Percentiles rank a stretch among this genome's conserved stretches.
phyloP scores from a whole-genome alignment of 306 rosid species.

The Cicer judaicum region DNA sequence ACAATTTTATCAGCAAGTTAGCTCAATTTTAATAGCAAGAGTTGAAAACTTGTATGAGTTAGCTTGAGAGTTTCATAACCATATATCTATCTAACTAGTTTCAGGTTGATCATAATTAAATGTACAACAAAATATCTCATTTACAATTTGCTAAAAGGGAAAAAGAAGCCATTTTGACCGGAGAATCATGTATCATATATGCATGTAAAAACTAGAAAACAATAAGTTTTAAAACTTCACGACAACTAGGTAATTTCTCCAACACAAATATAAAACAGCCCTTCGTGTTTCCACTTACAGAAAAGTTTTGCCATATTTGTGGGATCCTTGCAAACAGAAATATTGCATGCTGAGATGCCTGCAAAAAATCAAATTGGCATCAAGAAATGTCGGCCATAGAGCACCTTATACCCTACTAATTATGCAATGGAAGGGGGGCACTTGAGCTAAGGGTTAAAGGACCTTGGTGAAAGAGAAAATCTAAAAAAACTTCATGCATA shows the following conservation, averaged over 20 bases:
- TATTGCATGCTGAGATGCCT: conserved; percentile 95
- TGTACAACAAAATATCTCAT: conserved; percentile 29
- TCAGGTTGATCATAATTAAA: conserved; percentile 25
- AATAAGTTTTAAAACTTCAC: conserved; percentile 17
- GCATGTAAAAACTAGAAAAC: conserved; percentile 28
- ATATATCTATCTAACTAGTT: conserved; percentile 2
- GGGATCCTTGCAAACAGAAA: conserved; percentile 95
- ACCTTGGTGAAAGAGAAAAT: too few species aligned
- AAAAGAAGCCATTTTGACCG: conserved; percentile 5
- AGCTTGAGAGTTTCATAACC: conserved; percentile 11
- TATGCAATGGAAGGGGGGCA: background rate
- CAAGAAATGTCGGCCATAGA: conserved; percentile 35
- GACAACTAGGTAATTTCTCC: conserved; percentile 20
- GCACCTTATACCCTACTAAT: conserved; percentile 24
- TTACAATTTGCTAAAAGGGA: conserved; percentile 22
- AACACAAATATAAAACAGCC: conserved; percentile 37
- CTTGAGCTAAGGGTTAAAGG: too few species aligned
- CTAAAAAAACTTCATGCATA: background rate
- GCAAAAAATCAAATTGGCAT: conserved; percentile 52
- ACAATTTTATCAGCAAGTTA: conserved; percentile 19
- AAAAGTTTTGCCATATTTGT: conserved; percentile 91
- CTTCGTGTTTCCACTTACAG: conserved; percentile 66
- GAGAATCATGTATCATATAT: conserved; percentile 22
- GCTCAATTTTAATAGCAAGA: background rate
- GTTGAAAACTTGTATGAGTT: background rate